These are phyloP conservation scores for Penicilliopsis zonata DNA, from an alignment of 495 filamentous ascomycete species.

Conservation along the genomic window DNA sequence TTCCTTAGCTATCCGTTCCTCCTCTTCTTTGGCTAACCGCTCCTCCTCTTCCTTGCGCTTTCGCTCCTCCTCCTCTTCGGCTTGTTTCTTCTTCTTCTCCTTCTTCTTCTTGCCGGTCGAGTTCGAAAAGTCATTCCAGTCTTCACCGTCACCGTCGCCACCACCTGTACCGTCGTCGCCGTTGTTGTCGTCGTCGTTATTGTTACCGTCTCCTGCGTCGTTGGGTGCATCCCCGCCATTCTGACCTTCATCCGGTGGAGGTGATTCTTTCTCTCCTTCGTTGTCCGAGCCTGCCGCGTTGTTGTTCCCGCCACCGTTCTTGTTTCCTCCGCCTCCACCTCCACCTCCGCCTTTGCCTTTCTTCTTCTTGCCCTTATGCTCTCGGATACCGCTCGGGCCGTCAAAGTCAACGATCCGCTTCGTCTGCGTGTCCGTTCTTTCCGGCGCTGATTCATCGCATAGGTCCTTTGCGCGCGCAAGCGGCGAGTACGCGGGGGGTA, in stretches of 20 bases:
- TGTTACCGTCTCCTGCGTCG: conserved; percentile 16
- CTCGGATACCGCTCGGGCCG: conserved; percentile 33
- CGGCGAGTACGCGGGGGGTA: conserved; percentile 30
- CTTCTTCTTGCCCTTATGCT: conserved; percentile 32
- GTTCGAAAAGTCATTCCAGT: conserved; percentile 30
- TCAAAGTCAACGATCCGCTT: conserved; percentile 41
- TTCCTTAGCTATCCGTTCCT: conserved; percentile 27
- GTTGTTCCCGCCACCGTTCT: conserved; percentile 14
- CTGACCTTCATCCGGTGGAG: too few species aligned
- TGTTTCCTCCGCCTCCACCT: conserved; percentile 12
- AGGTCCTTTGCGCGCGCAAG: conserved; percentile 14
- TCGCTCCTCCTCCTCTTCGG: conserved; percentile 24
- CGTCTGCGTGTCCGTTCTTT: conserved; percentile 15
- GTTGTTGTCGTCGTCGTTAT: conserved; percentile 17
- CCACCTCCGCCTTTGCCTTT: conserved; percentile 31
- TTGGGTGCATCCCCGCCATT: conserved; percentile 7
- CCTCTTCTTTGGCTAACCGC: conserved; percentile 17
- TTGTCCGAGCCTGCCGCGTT: conserved; percentile 13
- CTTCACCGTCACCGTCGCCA: conserved; percentile 19
- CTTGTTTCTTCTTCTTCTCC: conserved; percentile 21
- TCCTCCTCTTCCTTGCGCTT: conserved; percentile 24
- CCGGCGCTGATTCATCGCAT: conserved; percentile 5
- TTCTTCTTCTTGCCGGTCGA: conserved; percentile 27
- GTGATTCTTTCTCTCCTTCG: conserved; percentile 15
- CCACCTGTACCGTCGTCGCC: conserved; percentile 20